Percentiles rank a stretch among this genome's conserved stretches.
Evolutionary conservation across 176 grass and related monocot genomes (phyloP).

Genomic region (Carex kokanica): DNA sequence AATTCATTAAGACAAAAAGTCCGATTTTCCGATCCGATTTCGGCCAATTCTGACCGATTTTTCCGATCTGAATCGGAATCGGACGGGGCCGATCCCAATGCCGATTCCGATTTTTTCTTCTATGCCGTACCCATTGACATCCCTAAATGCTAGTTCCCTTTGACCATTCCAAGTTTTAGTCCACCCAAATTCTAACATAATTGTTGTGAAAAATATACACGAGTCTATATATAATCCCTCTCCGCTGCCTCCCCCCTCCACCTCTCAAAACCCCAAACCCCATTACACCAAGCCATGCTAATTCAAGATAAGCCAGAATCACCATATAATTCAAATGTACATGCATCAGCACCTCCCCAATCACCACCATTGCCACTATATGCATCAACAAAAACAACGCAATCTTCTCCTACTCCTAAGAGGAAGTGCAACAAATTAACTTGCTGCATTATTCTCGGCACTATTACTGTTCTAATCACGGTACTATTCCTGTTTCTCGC

Average conservation of each 20-base stretch:
- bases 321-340: background rate
- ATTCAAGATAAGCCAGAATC: background rate
- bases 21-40: no score
- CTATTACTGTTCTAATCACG: slow-evolving; percentile 28
- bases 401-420: background rate
- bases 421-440: background rate
- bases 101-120: no score
- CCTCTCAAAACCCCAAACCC: background rate
- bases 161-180: background rate
- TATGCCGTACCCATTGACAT: no score
- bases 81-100: no score
- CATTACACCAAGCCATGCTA: background rate
- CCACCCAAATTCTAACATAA: background rate
- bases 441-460: slow-evolving; percentile 26
- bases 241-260: no score
- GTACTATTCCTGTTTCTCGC: slow-evolving; percentile 32
- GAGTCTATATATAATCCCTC: background rate
- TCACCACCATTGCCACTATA: background rate
- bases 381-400: background rate
- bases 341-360: background rate
- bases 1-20: no score
- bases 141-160: background rate
- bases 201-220: background rate
- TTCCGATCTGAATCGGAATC: no score
- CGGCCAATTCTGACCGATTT: no score